phyloP scores from a whole-genome alignment of 345 rosid species.

The Mallotus nudiflorus region DNA sequence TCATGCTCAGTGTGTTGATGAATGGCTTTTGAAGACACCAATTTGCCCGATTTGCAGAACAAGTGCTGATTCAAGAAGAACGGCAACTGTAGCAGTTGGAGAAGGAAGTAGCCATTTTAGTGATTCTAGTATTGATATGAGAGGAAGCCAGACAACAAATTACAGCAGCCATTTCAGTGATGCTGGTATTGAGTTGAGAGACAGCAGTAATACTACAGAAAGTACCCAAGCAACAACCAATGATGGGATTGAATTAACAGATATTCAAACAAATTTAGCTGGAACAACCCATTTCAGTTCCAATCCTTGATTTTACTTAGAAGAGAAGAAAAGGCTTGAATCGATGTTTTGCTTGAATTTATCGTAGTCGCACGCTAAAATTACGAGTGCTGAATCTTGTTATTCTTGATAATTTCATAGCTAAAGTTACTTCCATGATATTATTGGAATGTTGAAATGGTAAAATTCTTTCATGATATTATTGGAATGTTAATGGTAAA shows the following conservation, averaged over 20 bases:
- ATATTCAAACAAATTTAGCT: neutral
- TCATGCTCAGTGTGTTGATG: constrained; percentile 54
- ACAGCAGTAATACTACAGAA: neutral
- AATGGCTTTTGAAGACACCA: constrained; percentile 55
- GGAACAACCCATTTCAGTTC: neutral
- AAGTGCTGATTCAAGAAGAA: constrained; percentile 28
- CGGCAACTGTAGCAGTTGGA: constrained; percentile 5
- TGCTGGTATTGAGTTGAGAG: constrained; percentile 6
- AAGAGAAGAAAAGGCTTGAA: too few species aligned
- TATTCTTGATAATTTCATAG: too few species aligned
- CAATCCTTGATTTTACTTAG: neutral
- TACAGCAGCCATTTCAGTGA: constrained; percentile 15
- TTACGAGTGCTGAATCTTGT: too few species aligned
- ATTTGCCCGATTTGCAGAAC: constrained; percentile 58
- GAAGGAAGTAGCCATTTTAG: constrained; percentile 26
- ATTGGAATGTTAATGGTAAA: too few species aligned
- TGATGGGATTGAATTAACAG: neutral
- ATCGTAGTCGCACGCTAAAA: too few species aligned
- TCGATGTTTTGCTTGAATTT: too few species aligned
- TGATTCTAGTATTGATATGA: constrained; percentile 21
- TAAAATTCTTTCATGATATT: too few species aligned
- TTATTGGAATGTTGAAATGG: too few species aligned
- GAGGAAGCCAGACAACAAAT: neutral
- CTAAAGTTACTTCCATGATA: too few species aligned
- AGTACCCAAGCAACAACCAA: neutral